Base-by-base conservation (phyloP, 2,329 filamentous ascomycete genomes). In the Nannizziopsis arthrosporioides region DNA sequence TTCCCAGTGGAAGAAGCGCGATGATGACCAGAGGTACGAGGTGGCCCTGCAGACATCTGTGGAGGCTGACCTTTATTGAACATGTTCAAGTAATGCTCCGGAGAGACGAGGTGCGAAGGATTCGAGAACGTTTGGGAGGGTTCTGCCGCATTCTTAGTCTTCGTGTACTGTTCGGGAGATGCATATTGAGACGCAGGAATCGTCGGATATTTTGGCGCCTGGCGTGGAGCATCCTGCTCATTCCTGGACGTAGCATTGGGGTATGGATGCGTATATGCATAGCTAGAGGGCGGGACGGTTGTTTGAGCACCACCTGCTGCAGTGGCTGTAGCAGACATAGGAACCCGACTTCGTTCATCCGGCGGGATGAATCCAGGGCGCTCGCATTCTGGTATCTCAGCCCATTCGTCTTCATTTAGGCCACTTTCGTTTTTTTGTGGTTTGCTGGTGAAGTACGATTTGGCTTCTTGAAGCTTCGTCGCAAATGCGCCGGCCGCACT, bases 331-430 rank as follows among this genome's bases (percentile, higher is more conserved):
- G 36, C 34, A 27, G 22, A 9, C 14, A 18, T 14, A 31, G 32
- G 11, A 22, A 22, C 31, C 38, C 49, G 22, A 15, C 45, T 51
- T 32, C 42, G 47, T 14, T 51, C 50, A 11, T 39, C 47, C 58
- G 56, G 66, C 30, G 67, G 66, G n/a, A 69, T 61, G 49, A 64
- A 70, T 1, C 64, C 66, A 11, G 67, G 65, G 18, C 62, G 62
- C 54, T 67, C 64, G 43, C 64, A 64, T 44, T 65, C 65, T 2
- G 66, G 65, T 9, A 69, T 57, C 15, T 64, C 54, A 15, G 63
- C 62, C 66, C 66, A 68, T 38, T 64, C 61, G 7, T 53, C 42
- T 19, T 45, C 51, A 44, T 48, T 49, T 9, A 48, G 11, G 9
- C 34, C 46, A 22, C 34, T 48, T 14, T n/a, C 44, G 36, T n/a